phyloP scores from a whole-genome alignment of 805 yeast species.

The Saccharomycopsis microspora region DNA sequence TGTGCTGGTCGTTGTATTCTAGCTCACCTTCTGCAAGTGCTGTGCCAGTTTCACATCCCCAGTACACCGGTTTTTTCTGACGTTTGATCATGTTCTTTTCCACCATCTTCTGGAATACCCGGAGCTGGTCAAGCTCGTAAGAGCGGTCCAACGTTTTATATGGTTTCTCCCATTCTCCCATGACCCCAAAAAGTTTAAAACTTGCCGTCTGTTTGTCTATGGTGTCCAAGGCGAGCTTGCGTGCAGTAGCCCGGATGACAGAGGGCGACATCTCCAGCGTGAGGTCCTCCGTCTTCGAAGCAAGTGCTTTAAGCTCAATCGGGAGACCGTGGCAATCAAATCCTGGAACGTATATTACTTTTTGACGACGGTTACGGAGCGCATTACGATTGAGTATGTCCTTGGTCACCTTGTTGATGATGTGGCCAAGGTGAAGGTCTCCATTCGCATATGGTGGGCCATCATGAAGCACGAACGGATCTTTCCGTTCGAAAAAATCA shows the following conservation, averaged over 20 bases:
- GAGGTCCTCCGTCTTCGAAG: constrained; percentile 22
- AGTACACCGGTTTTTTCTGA: constrained; percentile 90
- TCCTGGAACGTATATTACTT: constrained; percentile 74
- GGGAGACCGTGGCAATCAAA: constrained; percentile 99
- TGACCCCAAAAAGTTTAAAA: constrained; percentile 62
- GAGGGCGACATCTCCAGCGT: constrained; percentile 27
- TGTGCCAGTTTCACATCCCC: constrained; percentile 92
- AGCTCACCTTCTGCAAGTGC: constrained; percentile 96
- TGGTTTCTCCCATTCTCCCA: constrained; percentile 70
- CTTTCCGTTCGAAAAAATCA: constrained; percentile 17
- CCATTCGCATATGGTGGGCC: constrained; percentile 99
- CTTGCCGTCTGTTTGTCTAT: constrained; percentile 49
- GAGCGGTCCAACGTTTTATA: constrained; percentile 63
- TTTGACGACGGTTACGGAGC: constrained; percentile 41
- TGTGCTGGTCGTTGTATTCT: constrained; percentile 69
- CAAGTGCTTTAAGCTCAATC: constrained; percentile 79
- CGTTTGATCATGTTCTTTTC: constrained; percentile 60
- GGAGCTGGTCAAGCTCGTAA: constrained; percentile 68
- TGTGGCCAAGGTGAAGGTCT: constrained; percentile 83
- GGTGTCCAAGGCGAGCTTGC: constrained; percentile 57
- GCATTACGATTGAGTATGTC: constrained; percentile 74
- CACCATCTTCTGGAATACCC: constrained; percentile 55
- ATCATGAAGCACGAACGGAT: constrained; percentile 68
- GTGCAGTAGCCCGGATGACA: constrained; percentile 59
- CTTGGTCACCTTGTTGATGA: constrained; percentile 79